Evolutionary conservation across 345 rosid genomes (phyloP).

Genomic region (Eucalyptus tenuipes): DNA sequence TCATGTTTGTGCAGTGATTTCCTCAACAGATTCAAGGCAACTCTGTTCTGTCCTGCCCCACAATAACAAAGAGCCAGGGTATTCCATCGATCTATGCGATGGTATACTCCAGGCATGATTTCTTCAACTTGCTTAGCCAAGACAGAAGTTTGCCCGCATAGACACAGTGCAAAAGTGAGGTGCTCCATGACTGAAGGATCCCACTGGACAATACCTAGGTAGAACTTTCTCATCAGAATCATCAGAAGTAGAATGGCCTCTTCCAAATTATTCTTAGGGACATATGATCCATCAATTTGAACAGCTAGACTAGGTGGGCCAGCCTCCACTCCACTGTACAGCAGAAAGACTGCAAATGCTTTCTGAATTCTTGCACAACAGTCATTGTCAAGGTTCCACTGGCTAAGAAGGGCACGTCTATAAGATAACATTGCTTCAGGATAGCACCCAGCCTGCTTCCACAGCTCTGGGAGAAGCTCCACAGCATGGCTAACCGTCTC

Average conservation of each 20-base stretch:
- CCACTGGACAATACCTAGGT: conserved; percentile 56
- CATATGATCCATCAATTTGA: conserved; percentile 67
- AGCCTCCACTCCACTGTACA: conserved; percentile 86
- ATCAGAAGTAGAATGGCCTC: conserved; percentile 86
- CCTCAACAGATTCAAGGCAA: conserved; percentile 63
- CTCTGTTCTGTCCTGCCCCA: conserved; percentile 42
- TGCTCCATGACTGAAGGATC: conserved; percentile 86
- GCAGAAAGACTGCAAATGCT: conserved; percentile 67
- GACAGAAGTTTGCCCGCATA: conserved; percentile 67
- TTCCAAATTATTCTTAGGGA: conserved; percentile 83
- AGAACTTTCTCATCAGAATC: conserved; percentile 57
- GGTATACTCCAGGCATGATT: conserved; percentile 66
- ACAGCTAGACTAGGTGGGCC: conserved; percentile 64
- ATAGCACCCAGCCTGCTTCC: conserved; percentile 63
- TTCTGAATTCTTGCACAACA: conserved; percentile 82
- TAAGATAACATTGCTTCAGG: conserved; percentile 69
- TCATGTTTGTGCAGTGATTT: conserved; percentile 83
- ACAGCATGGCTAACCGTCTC: conserved; percentile 87
- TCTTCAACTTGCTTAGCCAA: conserved; percentile 78
- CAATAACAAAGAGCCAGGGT: conserved; percentile 65
- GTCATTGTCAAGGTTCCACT: conserved; percentile 73
- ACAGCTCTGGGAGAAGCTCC: conserved; percentile 77
- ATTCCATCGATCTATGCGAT: conserved; percentile 85
- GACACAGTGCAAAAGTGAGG: conserved; percentile 58
- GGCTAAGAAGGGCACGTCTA: conserved; percentile 77